Evolutionary conservation across 1,139 yeast genomes (phyloP).

Genomic region (Suhomyces chickasaworum): DNA sequence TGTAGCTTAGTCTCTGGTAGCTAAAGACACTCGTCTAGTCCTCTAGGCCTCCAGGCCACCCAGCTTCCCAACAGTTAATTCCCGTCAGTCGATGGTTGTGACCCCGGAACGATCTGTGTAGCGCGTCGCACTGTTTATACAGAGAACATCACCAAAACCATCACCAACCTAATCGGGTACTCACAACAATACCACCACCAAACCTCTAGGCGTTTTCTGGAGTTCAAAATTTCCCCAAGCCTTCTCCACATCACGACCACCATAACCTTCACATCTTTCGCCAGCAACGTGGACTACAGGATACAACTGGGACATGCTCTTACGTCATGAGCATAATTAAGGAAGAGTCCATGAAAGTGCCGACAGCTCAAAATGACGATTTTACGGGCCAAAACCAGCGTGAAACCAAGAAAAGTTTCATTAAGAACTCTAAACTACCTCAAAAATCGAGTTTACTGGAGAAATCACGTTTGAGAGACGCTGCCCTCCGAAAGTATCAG

Average conservation of each 20-base stretch:
- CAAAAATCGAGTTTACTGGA: conserved; percentile 14
- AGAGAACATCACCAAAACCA: background rate
- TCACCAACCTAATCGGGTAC: background rate
- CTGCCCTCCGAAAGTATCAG: conserved; percentile 17
- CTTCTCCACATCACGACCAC: too few species aligned
- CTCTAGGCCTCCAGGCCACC: too few species aligned
- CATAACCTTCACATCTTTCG: background rate
- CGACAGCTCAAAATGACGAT: background rate
- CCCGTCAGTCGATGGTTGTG: background rate
- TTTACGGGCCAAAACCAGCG: background rate
- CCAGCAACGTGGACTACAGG: too few species aligned
- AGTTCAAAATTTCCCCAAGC: too few species aligned
- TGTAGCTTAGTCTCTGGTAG: too few species aligned
- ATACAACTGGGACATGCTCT: background rate
- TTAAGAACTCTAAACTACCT: background rate
- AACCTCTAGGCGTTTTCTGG: background rate
- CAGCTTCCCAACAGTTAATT: background rate
- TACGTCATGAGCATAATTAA: background rate
- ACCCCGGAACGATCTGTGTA: conserved; percentile 1
- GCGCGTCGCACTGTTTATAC: conserved; percentile 11
- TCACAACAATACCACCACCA: background rate
- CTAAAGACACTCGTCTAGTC: too few species aligned
- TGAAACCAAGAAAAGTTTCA: too few species aligned
- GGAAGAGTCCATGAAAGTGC: background rate
- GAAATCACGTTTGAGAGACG: conserved; percentile 13